These are phyloP conservation scores for Viola odorata DNA, from an alignment of 345 rosid genomes.

Conservation along the genomic window DNA sequence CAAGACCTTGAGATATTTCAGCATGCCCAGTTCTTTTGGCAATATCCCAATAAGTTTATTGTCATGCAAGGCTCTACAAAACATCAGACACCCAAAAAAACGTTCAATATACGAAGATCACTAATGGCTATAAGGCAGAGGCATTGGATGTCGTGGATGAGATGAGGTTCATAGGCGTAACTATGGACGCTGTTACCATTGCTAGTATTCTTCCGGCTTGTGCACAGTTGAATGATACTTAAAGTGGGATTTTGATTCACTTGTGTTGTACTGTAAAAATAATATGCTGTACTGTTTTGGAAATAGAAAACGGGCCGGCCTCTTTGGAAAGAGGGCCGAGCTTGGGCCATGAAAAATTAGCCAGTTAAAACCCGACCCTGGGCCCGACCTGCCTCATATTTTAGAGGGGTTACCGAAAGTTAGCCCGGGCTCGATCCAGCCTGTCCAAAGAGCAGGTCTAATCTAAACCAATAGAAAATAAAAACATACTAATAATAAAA, in stretches of 20 bases:
- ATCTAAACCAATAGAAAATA: too few relatives aligned
- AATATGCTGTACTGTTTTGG: too few relatives aligned
- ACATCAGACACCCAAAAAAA: constrained; percentile 11
- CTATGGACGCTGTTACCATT: constrained; percentile 61
- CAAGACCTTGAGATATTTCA: constrained; percentile 67
- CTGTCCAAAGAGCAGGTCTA: too few relatives aligned
- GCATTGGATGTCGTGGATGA: constrained; percentile 48
- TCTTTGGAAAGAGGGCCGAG: too few relatives aligned
- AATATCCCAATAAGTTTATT: constrained; percentile 68
- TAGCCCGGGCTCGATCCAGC: too few relatives aligned
- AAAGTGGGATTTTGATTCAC: constrained; percentile 56
- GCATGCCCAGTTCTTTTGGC: constrained; percentile 82
- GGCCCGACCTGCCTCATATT: too few relatives aligned
- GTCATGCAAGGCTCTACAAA: constrained; percentile 61
- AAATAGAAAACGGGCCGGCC: too few relatives aligned
- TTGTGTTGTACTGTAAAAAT: constrained; percentile 15
- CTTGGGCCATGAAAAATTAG: too few relatives aligned
- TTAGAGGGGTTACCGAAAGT: too few relatives aligned
- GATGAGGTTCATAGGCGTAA: constrained; percentile 65
- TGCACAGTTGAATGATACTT: constrained; percentile 59
- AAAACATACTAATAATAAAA: too few relatives aligned
- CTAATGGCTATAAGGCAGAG: constrained; percentile 29
- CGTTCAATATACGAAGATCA: not conserved
- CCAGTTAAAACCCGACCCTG: too few relatives aligned
- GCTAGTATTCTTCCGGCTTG: constrained; percentile 70